These are phyloP conservation scores for Mycena galopus DNA, from an alignment of 768 basidiomycete genomes.

Conservation along the genomic window DNA sequence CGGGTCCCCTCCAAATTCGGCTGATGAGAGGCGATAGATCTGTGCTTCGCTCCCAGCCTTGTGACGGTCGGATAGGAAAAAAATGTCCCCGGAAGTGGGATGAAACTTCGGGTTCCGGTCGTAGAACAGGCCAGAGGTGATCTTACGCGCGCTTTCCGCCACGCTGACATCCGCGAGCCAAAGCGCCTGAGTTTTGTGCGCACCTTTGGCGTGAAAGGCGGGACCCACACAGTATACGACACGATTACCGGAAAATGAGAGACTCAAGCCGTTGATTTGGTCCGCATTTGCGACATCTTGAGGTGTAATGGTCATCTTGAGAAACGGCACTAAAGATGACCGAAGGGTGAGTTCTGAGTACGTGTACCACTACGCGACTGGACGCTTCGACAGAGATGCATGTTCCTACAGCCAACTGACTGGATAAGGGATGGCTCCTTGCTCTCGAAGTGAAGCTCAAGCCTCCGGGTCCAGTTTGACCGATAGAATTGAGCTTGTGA, in stretches of 20 bases:
- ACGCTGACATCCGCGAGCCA: constrained; percentile 30
- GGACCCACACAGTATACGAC: constrained; percentile 33
- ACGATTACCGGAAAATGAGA: constrained; percentile 22
- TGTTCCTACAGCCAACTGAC: too few species aligned
- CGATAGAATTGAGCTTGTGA: too few species aligned
- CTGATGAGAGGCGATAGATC: constrained; percentile 27
- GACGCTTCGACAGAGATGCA: too few species aligned
- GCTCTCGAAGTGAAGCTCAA: too few species aligned
- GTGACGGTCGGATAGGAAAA: constrained; percentile 36
- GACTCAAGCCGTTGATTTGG: constrained; percentile 23
- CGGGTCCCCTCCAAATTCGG: constrained; percentile 29
- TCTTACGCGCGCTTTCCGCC: constrained; percentile 26
- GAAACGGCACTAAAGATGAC: too few species aligned
- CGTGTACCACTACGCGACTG: too few species aligned
- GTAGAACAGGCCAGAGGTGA: constrained; percentile 29
- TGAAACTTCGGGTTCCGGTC: constrained; percentile 29
- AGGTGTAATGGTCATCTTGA: constrained; percentile 27
- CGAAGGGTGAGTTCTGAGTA: too few species aligned
- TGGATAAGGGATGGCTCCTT: too few species aligned
- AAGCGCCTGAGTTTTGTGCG: constrained; percentile 29
- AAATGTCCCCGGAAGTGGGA: constrained; percentile 28
- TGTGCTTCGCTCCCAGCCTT: constrained; percentile 27
- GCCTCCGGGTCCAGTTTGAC: too few species aligned
- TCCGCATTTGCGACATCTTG: constrained; percentile 25
- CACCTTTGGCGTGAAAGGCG: constrained; percentile 22